Evolutionary conservation across 2,329 filamentous ascomycete species (phyloP), one percentile per base, ranked within the genome.

Genomic region (Calonectria leucothoes): DNA sequence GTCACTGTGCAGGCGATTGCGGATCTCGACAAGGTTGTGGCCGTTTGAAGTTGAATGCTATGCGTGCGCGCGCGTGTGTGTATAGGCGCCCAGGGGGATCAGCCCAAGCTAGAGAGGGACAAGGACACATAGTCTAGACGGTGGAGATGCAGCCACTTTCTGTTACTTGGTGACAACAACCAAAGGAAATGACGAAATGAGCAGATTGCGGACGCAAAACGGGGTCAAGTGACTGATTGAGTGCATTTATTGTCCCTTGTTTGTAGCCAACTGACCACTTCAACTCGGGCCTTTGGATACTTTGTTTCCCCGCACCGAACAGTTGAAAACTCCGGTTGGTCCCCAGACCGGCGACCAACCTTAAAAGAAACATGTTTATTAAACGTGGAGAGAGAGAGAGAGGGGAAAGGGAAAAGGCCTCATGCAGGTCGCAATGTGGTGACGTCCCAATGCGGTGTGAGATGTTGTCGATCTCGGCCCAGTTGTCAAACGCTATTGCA

Each of bases 361-460:
- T 57, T 67, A 42, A 68, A 66, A 35, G n/a, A n/a, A 27, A 51
- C 15, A 25, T 23, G 31, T 68, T 67, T 29, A 68, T n/a, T n/a
- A n/a, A n/a, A n/a, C n/a, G n/a, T n/a, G n/a, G n/a, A n/a, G n/a
- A n/a, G n/a, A n/a, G n/a, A n/a, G n/a, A 14, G 35, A 42, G 11
- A 27, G 33, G 20, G n/a, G 27, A 59, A 59, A 31, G 14, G 8
- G 31, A 64, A 64, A 64, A 64, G 59, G 59, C 59, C 59, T 64
- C 59, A 64, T 64, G 51, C 23, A 59, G 29, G 23, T 33, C 35
- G 35, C 25, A 37, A 45, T 14, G 42, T 23, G 33, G 25, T 17
- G 11, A 6, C 17, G 8, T n/a, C 39, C 66, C 66, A 69, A 61
- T 61, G 17, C 3, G 12, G 52, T 49, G 39, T 12, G n/a, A 20